Evolutionary conservation across 2,329 filamentous ascomycete genomes (phyloP).

Genomic region (Colletotrichum agaves): DNA sequence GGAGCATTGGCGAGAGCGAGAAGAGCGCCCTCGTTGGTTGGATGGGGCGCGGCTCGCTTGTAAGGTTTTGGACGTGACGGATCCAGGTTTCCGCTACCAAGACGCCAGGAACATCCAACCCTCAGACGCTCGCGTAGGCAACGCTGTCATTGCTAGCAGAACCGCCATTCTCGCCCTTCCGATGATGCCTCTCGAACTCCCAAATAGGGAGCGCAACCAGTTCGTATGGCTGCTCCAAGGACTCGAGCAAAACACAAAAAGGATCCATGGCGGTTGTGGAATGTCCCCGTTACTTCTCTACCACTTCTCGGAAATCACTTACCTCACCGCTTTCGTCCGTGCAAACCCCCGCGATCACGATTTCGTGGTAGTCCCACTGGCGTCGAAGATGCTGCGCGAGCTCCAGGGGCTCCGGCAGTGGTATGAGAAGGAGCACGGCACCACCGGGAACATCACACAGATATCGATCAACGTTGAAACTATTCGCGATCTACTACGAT

Average conservation of each 20-base stretch:
- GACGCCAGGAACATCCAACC: conserved; percentile 47
- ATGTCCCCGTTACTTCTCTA: conserved; percentile 54
- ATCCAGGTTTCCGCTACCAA: conserved; percentile 52
- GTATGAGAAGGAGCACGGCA: conserved; percentile 14
- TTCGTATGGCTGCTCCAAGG: conserved; percentile 55
- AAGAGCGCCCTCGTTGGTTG: conserved; percentile 51
- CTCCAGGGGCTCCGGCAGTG: conserved; percentile 39
- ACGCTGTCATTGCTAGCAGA: conserved; percentile 53
- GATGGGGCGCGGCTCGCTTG: conserved; percentile 50
- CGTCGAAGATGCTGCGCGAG: conserved; percentile 42
- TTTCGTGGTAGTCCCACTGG: conserved; percentile 29
- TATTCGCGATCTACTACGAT: background rate
- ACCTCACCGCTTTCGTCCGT: conserved; percentile 47
- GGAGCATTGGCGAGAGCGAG: conserved; percentile 48
- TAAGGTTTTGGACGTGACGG: conserved; percentile 47
- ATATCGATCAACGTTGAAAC: background rate
- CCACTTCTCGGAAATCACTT: conserved; percentile 51
- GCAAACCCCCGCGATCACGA: conserved; percentile 1
- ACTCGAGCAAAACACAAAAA: conserved; percentile 46
- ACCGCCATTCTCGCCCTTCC: conserved; percentile 53
- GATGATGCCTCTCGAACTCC: conserved; percentile 48
- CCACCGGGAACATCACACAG: background rate
- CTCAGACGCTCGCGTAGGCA: conserved; percentile 48
- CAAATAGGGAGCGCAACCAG: conserved; percentile 43
- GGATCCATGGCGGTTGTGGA: conserved; percentile 55